Evolutionary conservation across 148 eudicot genomes (phyloP), one percentile per base, ranked within the genome.

Genomic region (Persicaria tinctoria): DNA sequence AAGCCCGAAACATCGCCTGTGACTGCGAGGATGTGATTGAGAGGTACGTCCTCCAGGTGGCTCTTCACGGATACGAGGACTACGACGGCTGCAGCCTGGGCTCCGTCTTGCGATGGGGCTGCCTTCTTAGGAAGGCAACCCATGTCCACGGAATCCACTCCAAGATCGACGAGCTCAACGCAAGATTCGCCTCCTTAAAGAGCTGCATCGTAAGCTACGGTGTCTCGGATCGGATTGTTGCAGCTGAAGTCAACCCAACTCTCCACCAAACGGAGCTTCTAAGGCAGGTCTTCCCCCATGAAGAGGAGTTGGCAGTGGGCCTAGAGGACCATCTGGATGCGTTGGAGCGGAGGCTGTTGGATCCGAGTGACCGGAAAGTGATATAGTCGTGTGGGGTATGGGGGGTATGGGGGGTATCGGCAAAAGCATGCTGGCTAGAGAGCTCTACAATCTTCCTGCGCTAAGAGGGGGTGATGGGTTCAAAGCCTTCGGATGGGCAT

Each of bases 401-500:
- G 0, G n/a, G 8, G 71, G 71, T 16, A 68, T 68, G 71, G 71
- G 71, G 1, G 71, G 71, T 4, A 3, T 68, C 8, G 71, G 71
- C 4, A 68, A 68, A 45, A 68, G 46, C 48, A 68, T 46, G 2
- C 16, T 68, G 5, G 71, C 48, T 6, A 68, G 6, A 32, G 16
- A 9, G 18, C n/a, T 68, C 0, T 68, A 68, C 47, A 18, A 41
- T 38, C 16, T 8, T 9, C 57, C 16, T 53, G 16, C 11, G 57
- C 12, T 9, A 6, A 23, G 23, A 17, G 17, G 5, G 2, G 8
- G 20, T 1, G 41, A 0, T 7, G 1, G n/a, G 0, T 68, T 68
- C 48, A 38, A 10, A 11, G 46, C 71, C 5, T 10, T 68, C 17
- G 46, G 46, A 4, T 68, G 71, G 71, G 71, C 18, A 38, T 3